Evolutionary conservation across 768 basidiomycete species (phyloP).

Genomic region (Mycena rebaudengoi): DNA sequence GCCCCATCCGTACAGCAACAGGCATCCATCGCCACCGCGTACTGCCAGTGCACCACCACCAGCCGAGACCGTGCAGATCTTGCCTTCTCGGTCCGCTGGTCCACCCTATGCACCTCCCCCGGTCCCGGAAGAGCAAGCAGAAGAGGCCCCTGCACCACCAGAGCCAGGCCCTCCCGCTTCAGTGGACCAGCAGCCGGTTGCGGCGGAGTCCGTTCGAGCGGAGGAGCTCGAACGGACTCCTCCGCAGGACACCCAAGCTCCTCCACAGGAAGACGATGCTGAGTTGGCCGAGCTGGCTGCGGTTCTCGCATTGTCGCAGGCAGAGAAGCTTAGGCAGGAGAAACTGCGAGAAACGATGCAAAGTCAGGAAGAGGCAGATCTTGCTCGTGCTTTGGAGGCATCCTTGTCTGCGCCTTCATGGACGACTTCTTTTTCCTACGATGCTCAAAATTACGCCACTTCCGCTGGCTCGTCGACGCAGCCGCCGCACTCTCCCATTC

Average conservation of each 20-base stretch:
- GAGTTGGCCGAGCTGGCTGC: slow-evolving; percentile 43
- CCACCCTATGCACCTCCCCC: too few species aligned
- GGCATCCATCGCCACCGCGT: slow-evolving; percentile 3
- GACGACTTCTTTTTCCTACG: slow-evolving; percentile 25
- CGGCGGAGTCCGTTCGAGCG: too few species aligned
- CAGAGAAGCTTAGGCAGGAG: slow-evolving; percentile 42
- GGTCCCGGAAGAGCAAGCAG: too few species aligned
- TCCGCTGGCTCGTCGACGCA: slow-evolving; percentile 34
- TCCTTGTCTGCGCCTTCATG: slow-evolving; percentile 42
- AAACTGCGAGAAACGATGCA: slow-evolving; percentile 42
- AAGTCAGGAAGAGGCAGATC: slow-evolving; percentile 69
- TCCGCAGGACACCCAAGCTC: too few species aligned
- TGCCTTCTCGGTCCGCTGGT: too few species aligned
- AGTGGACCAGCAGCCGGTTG: too few species aligned
- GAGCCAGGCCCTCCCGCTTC: too few species aligned
- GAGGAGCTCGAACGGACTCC: too few species aligned
- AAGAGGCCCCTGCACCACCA: too few species aligned
- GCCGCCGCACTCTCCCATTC: background rate
- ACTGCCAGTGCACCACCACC: slow-evolving; percentile 28
- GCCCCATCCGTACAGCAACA: slow-evolving; percentile 14
- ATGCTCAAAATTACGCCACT: slow-evolving; percentile 12
- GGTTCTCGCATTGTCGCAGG: slow-evolving; percentile 58
- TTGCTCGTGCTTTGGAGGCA: slow-evolving; percentile 68
- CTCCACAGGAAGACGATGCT: slow-evolving; percentile 48
- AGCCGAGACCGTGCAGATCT: too few species aligned